Base-by-base conservation (phyloP, 23 red algal genomes). In the Gracilaria domingensis region DNA sequence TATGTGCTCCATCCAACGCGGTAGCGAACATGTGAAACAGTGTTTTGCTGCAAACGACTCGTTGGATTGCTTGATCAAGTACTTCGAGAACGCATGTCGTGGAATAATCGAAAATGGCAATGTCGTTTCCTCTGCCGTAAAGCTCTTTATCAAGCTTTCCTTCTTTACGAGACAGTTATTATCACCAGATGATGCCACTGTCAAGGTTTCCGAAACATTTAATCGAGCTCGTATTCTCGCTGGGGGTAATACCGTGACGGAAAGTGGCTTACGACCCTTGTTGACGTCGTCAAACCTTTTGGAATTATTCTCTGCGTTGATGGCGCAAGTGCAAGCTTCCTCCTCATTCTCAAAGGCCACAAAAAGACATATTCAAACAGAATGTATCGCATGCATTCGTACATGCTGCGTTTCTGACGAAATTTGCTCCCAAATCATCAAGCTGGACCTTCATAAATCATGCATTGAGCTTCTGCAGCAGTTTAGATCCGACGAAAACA, bases 211-310 rank as follows among this genome's bases (percentile, higher is more conserved):
- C 20, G 87, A 91, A 74, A 81, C 75, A 12, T 91, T 91, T 69
- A 48, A 48, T n/a, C 50, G 87, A 26, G 87, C 87, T 53, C 73
- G 87, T 34, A 26, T 82, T 21, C 54, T 91, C 33, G 62, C 75
- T 23, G 87, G 87, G n/a, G 76, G 34, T 17, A 81, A 72, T 25
- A 55, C 61, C 39, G 54, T 91, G 34, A 91, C 87, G 6, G 74
- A 80, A 56, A 91, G 87, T 66, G 87, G 87, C 8, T 57, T 91
- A 37, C 74, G 75, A 32, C 87, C 87, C 37, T n/a, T 91, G 47
- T 8, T 44, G 38, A 54, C 40, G 35, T 37, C 48, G 12, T 45
- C 34, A 38, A 88, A 72, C 24, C 40, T 91, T 18, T 26, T 80
- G 32, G 57, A 61, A 17, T 3, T 80, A 23, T 67, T 91, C 8